A percentile compares a stretch with the other conserved stretches of the same genome.
Conservation (phyloP, 352 stramenopile genomes). For the Phytophthora aleatoria region DNA sequence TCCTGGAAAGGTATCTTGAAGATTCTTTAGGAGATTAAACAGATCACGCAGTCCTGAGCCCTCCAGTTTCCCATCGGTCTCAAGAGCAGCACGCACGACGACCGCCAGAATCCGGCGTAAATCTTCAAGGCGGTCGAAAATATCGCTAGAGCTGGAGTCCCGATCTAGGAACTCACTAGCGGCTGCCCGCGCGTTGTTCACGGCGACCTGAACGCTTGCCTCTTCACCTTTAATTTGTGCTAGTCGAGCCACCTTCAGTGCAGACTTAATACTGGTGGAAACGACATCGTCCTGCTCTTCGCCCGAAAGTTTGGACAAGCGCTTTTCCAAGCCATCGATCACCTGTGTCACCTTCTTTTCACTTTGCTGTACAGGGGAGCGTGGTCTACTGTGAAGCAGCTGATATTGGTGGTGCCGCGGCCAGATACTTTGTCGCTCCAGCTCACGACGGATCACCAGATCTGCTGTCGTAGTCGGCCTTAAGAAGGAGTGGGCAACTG, state of each 20-base stretch:
- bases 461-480: slow-evolving; percentile 1
- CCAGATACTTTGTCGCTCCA: slow-evolving; percentile 11
- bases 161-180: slow-evolving; percentile 2
- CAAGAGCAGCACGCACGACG: slow-evolving; percentile 11
- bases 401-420: slow-evolving; percentile 5
- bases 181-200: slow-evolving; percentile 7
- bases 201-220: slow-evolving; percentile 6
- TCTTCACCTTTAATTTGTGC: slow-evolving; percentile 13
- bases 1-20: slow-evolving; percentile 16
- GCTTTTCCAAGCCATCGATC: slow-evolving; percentile 12
- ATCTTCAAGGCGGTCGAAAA: slow-evolving; percentile 10
- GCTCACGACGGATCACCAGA: background rate
- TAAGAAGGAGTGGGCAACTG: slow-evolving; percentile 14
- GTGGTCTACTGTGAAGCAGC: slow-evolving; percentile 1
- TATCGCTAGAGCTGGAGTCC: background rate
- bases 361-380: slow-evolving; percentile 8
- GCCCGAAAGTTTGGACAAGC: slow-evolving; percentile 8
- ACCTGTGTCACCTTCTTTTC: slow-evolving; percentile 11
- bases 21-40: slow-evolving; percentile 12
- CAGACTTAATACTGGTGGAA: slow-evolving; percentile 7
- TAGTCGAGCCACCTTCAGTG: slow-evolving; percentile 12
- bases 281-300: slow-evolving; percentile 3
- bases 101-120: slow-evolving; percentile 13
- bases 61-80: slow-evolving; percentile 16
- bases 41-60: slow-evolving; percentile 15